These are phyloP conservation scores for Leucaena leucocephala DNA, from an alignment of 306 rosid species.

Conservation along the genomic window DNA sequence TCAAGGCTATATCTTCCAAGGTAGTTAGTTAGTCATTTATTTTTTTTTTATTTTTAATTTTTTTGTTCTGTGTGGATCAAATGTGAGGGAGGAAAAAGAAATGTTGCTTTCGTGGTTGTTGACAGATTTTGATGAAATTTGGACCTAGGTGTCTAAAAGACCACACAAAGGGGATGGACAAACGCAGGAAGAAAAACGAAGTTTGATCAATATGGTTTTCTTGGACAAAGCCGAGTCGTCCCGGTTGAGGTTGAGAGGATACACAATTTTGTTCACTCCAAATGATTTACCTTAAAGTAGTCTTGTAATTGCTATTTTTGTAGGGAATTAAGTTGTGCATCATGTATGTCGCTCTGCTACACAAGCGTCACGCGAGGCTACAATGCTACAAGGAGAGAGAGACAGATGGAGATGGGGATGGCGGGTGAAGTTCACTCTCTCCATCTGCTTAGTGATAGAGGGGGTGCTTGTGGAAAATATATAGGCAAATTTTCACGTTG, in stretches of 20 bases:
- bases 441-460: neutral
- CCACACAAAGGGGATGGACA: constrained; percentile 42
- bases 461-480: neutral
- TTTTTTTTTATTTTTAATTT: neutral
- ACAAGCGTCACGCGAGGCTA: neutral
- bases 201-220: constrained; percentile 32
- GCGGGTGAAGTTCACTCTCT: neutral
- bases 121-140: constrained; percentile 19
- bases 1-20: constrained; percentile 57
- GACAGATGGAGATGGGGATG: neutral
- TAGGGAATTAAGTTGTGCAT: neutral
- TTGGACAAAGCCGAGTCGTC: neutral
- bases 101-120: neutral
- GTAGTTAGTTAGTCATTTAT: constrained; percentile 48
- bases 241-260: constrained; percentile 10
- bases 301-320: constrained; percentile 5
- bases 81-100: neutral
- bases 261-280: constrained; percentile 43
- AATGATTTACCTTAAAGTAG: constrained; percentile 2
- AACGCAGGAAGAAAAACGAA: constrained; percentile 45
- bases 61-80: neutral
- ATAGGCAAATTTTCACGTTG: neutral
- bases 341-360: neutral
- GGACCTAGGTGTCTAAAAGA: constrained; percentile 54
- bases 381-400: neutral